Percentiles rank a stretch among this genome's conserved stretches.
phyloP scores from a whole-genome alignment of 768 basidiomycete genomes.

The Tylopilus balloui region DNA sequence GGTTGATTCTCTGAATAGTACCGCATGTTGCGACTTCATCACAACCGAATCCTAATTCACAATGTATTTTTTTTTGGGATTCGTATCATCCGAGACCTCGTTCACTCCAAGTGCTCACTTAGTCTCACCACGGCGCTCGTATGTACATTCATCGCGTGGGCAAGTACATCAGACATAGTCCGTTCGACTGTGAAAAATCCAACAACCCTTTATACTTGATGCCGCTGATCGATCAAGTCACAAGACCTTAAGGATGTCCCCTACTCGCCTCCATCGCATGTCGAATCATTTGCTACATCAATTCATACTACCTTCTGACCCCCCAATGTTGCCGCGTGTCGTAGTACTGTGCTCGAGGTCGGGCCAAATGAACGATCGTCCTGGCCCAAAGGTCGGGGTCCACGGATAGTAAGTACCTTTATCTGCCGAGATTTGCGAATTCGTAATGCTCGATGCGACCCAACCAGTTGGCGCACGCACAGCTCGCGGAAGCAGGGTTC shows the following conservation, averaged over 20 bases:
- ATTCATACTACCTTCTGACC: not conserved
- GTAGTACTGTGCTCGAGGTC: not conserved
- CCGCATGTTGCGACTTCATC: not conserved
- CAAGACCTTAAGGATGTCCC: not conserved
- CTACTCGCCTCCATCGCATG: not conserved
- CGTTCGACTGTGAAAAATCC: not conserved
- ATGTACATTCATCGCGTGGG: not conserved
- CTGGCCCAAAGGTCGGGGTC: not conserved
- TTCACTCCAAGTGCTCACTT: too few species aligned
- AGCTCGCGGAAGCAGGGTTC: not conserved
- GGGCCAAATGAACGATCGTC: not conserved
- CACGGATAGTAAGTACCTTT: constrained; percentile 6
- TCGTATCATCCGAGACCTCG: not conserved
- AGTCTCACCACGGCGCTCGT: not conserved
- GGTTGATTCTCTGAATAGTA: not conserved
- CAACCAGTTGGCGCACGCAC: not conserved
- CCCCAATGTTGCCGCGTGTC: not conserved
- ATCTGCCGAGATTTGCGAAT: constrained; percentile 4
- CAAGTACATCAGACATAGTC: not conserved
- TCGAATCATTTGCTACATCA: not conserved
- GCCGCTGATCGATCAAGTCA: not conserved
- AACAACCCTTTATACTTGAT: not conserved
- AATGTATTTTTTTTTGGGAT: not conserved
- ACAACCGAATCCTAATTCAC: not conserved
- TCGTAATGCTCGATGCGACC: not conserved